Evolutionary conservation across 768 basidiomycete species (phyloP), one percentile per base, ranked within the genome.

Genomic region (Agaricus blazei): DNA sequence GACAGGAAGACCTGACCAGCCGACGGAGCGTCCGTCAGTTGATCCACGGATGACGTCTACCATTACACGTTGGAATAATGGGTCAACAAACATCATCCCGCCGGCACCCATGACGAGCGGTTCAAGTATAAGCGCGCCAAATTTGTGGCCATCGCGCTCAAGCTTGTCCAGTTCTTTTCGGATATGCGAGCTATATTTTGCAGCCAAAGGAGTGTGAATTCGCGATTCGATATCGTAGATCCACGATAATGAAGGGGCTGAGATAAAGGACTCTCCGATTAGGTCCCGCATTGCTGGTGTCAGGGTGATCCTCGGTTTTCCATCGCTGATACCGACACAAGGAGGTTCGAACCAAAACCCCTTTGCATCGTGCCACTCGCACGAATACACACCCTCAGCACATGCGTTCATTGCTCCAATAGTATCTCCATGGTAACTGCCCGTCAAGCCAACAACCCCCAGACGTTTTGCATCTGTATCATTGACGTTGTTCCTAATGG

Each of bases 341-440:
- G 96, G 94, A 7, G 94, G 86, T 9, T 95, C 92, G 62, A 98
- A 84, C 96, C 96, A 98, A 63, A 81, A 87, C 0, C 96, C 96
- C 65, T 92, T 87, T 5, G 92, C 87, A 52, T 87, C 73, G 67
- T 98, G 94, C 95, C 96, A 98, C 68, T 98, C 96, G 60, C 93
- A 97, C 1, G 88, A 89, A 68, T 88, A 98, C 1, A 95, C 87
- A 8, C 91, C 89, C 63, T 95, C 91, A 64, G 90, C 87, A 59
- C 84, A 89, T 6, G 96, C 95, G 61, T 98, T 92, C 96, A 98
- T 98, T 2, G 88, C 87, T 0, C 96, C 96, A 58, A 98, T 95
- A 11, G 96, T 98, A 68, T 98, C 96, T 1, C 96, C 96, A 64
- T 98, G 96, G 71, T 98, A 98, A 64, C 93, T 93, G 4, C 96